These are phyloP conservation scores for Colletotrichum liriopes DNA, from an alignment of 2,329 filamentous ascomycete genomes.

Conservation along the genomic window DNA sequence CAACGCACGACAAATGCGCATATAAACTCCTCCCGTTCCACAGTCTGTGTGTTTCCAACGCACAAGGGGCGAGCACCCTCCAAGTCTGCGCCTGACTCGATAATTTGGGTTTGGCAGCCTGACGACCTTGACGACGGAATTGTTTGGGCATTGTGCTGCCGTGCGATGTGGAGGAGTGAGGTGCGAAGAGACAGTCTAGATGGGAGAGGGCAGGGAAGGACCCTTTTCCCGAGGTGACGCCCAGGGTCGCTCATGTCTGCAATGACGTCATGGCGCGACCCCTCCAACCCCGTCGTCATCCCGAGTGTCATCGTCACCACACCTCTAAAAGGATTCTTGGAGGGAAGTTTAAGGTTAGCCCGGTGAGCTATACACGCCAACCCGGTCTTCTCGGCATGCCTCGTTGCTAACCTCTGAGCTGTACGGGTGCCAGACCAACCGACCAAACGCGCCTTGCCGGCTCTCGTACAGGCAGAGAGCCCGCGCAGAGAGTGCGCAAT, in stretches of 20 bases:
- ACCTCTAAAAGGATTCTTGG: constrained; percentile 3
- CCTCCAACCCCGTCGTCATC: constrained; percentile 39
- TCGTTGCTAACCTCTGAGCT: constrained; percentile 1
- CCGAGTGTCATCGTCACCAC: constrained; percentile 37
- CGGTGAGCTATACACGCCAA: background rate
- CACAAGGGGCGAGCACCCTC: background rate
- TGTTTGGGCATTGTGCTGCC: background rate
- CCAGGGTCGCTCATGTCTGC: background rate
- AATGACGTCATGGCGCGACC: constrained; percentile 42
- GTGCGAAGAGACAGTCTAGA: background rate
- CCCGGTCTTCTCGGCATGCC: constrained; percentile 25
- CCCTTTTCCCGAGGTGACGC: constrained; percentile 25
- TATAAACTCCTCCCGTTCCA: background rate
- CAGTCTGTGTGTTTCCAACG: background rate
- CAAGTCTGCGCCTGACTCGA: background rate
- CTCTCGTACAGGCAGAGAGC: constrained; percentile 2
- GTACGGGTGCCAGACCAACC: background rate
- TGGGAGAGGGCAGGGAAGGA: constrained; percentile 8
- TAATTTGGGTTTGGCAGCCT: background rate
- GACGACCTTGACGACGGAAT: background rate
- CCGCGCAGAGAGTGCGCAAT: background rate
- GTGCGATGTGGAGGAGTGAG: background rate
- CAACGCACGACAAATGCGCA: constrained; percentile 9
- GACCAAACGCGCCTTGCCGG: background rate
- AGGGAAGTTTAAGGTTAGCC: background rate